Evolutionary conservation across 371 early-diverging fungal species (phyloP).

Genomic region (Syncephalastrum monosporum): DNA sequence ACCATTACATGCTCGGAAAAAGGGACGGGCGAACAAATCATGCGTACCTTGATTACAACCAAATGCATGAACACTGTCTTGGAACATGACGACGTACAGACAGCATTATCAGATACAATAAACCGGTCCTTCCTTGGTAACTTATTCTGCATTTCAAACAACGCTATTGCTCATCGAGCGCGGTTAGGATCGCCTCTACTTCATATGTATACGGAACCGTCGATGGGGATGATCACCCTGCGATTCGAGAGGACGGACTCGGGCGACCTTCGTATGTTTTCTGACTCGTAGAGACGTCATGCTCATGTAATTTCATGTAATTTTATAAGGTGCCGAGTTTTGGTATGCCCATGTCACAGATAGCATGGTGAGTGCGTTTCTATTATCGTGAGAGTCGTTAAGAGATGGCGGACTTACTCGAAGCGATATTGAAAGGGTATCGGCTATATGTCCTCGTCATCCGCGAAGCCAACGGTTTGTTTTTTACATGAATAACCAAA

Average conservation of each 20-base stretch:
- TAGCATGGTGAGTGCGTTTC: conserved; percentile 49
- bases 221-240: conserved; percentile 51
- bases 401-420: neutral
- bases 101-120: conserved; percentile 23
- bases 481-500: neutral
- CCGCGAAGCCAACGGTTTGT: conserved; percentile 29
- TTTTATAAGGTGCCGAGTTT: conserved; percentile 43
- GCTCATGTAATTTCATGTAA: neutral
- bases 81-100: conserved; percentile 32
- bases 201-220: conserved; percentile 33
- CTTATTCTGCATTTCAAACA: neutral
- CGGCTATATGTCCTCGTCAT: conserved; percentile 44
- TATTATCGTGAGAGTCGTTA: neutral
- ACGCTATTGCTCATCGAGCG: neutral
- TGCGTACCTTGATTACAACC: conserved; percentile 65
- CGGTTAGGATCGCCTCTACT: conserved; percentile 39
- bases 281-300: neutral
- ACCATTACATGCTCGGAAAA: neutral
- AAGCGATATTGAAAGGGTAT: conserved; percentile 31
- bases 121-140: conserved; percentile 34
- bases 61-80: conserved; percentile 41
- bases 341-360: conserved; percentile 58
- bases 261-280: neutral
- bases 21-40: conserved; percentile 85
- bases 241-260: conserved; percentile 16